A percentile compares a stretch with the other conserved stretches of the same genome.
Evolutionary conservation across 208 protist genomes (phyloP).

Genomic region (Phytomonas francai): DNA sequence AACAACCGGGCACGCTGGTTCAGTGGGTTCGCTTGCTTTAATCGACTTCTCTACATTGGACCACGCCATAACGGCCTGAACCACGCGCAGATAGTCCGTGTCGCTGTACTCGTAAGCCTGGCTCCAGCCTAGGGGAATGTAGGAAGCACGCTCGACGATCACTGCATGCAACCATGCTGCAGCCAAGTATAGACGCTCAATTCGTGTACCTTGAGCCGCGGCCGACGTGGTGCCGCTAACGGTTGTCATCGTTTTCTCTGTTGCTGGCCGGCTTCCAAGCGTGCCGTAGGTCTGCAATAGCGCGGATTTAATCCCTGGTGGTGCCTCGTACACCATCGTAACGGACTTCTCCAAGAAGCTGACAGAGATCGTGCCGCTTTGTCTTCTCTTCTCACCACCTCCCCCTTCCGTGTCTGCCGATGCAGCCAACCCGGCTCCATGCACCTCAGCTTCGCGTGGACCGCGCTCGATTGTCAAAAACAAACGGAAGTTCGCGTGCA

Average conservation of each 20-base stretch:
- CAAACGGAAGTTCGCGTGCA: slow-evolving; percentile 91
- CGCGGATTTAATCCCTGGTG: slow-evolving; percentile 93
- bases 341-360: slow-evolving; percentile 72
- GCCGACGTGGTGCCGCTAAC: not conserved
- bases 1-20: slow-evolving; percentile 49
- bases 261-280: slow-evolving; percentile 4
- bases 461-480: slow-evolving; percentile 96
- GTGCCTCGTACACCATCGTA: slow-evolving; percentile 93
- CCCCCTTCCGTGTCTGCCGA: not conserved
- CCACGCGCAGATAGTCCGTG: slow-evolving; percentile 91
- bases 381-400: not conserved
- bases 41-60: slow-evolving; percentile 19
- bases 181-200: slow-evolving; percentile 95
- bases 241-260: slow-evolving; percentile 7
- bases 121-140: slow-evolving; percentile 97
- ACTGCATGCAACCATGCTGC: slow-evolving; percentile 96
- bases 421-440: not conserved
- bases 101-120: slow-evolving; percentile 98
- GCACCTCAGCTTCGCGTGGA: slow-evolving; percentile 10
- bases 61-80: slow-evolving; percentile 92
- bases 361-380: slow-evolving; percentile 31
- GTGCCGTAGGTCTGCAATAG: slow-evolving; percentile 85
- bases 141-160: slow-evolving; percentile 94
- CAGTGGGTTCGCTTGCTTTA: slow-evolving; percentile 9
- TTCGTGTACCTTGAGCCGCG: slow-evolving; percentile 6